A percentile compares a stretch with the other conserved stretches of the same genome.
phyloP scores from a whole-genome alignment of 208 protist genomes.

The Wallacemonas rigidus region DNA sequence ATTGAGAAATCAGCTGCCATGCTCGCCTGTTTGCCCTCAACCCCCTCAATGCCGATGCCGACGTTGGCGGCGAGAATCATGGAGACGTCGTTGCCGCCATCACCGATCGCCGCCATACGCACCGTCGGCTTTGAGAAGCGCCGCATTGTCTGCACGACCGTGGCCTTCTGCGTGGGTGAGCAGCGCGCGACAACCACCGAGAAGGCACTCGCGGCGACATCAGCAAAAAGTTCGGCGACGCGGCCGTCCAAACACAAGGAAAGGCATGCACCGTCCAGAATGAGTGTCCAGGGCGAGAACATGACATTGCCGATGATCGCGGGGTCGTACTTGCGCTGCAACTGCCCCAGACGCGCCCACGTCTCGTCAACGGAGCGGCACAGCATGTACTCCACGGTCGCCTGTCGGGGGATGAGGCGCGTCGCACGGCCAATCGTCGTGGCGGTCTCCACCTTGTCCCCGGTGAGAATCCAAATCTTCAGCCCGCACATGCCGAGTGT shows the following conservation, averaged over 20 bases:
- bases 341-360: slow-evolving; percentile 34
- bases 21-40: slow-evolving; percentile 98
- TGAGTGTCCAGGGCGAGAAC: slow-evolving; percentile 55
- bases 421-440: slow-evolving; percentile 95
- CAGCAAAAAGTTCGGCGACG: slow-evolving; percentile 44
- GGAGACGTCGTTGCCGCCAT: slow-evolving; percentile 98
- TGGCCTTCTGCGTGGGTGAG: slow-evolving; percentile 98
- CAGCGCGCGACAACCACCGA: slow-evolving; percentile 96
- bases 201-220: slow-evolving; percentile 65
- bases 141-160: slow-evolving; percentile 91
- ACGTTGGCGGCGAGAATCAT: slow-evolving; percentile 97
- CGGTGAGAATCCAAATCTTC: slow-evolving; percentile 99
- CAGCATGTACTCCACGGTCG: slow-evolving; percentile 59
- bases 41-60: slow-evolving; percentile 98
- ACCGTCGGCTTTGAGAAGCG: slow-evolving; percentile 39
- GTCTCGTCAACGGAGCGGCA: slow-evolving; percentile 42
- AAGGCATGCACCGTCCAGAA: slow-evolving; percentile 82
- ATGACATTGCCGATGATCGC: slow-evolving; percentile 17
- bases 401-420: slow-evolving; percentile 83
- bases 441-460: slow-evolving; percentile 98
- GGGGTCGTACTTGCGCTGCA: slow-evolving; percentile 32
- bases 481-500: slow-evolving; percentile 97
- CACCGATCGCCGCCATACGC: slow-evolving; percentile 96
- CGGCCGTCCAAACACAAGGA: slow-evolving; percentile 53
- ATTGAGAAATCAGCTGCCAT: slow-evolving; percentile 98